These are phyloP conservation scores for Hymenoscyphus repandus DNA, from an alignment of 2,329 filamentous ascomycete genomes.

Conservation along the genomic window DNA sequence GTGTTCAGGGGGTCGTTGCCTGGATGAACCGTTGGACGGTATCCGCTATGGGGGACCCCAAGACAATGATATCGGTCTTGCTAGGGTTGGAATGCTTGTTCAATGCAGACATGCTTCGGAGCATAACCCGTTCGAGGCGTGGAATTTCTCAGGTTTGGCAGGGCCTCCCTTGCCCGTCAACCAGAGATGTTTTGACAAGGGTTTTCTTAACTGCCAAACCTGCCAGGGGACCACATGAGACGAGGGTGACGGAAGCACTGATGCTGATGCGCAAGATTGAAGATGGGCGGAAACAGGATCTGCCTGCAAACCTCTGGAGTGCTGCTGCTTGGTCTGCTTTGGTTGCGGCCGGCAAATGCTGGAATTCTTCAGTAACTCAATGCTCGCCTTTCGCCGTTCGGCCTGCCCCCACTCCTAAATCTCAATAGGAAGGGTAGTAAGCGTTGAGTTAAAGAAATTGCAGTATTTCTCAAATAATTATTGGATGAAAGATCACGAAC, in stretches of 20 bases:
- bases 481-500: slow-evolving; percentile 10
- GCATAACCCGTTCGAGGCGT: slow-evolving; percentile 27
- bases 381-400: slow-evolving; percentile 10
- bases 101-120: slow-evolving; percentile 28
- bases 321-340: slow-evolving; percentile 10
- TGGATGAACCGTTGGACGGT: slow-evolving; percentile 23
- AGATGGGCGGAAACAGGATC: slow-evolving; percentile 23
- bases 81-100: slow-evolving; percentile 27
- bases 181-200: slow-evolving; percentile 28
- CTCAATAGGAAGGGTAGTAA: too few relatives aligned
- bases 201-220: slow-evolving; percentile 22
- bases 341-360: slow-evolving; percentile 17
- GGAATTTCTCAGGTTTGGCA: slow-evolving; percentile 24
- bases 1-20: background rate
- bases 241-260: slow-evolving; percentile 29
- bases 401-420: too few relatives aligned
- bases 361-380: slow-evolving; percentile 9
- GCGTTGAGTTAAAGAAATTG: too few relatives aligned
- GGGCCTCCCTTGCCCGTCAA: slow-evolving; percentile 27
- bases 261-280: slow-evolving; percentile 14
- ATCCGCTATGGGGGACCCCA: slow-evolving; percentile 24
- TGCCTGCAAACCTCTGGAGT: slow-evolving; percentile 19
- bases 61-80: slow-evolving; percentile 21
- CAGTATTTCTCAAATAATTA: background rate
- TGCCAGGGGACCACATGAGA: slow-evolving; percentile 27